phyloP scores from a whole-genome alignment of 2,329 filamentous ascomycete species.

The Sporothrix pseudoabietina region DNA sequence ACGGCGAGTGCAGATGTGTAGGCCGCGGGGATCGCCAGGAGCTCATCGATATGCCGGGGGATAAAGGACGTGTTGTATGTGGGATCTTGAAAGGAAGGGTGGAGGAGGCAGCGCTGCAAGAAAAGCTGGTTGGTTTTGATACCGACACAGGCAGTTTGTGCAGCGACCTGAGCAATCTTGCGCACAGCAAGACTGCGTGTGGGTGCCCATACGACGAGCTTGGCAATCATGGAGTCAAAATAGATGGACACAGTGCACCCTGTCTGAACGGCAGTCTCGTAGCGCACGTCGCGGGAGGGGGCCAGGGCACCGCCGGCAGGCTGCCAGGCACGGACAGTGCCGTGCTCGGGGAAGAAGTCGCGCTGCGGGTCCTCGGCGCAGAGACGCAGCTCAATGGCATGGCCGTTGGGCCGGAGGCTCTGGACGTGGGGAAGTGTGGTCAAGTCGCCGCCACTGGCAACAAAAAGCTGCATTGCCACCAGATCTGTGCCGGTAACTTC shows the following conservation, averaged over 20 bases:
- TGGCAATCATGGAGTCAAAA: slow-evolving; percentile 53
- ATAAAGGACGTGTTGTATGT: slow-evolving; percentile 72
- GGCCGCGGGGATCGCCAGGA: slow-evolving; percentile 49
- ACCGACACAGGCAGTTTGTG: slow-evolving; percentile 46
- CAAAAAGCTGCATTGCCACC: slow-evolving; percentile 93
- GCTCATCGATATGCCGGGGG: slow-evolving; percentile 61
- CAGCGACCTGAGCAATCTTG: slow-evolving; percentile 42
- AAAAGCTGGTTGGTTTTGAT: slow-evolving; percentile 70
- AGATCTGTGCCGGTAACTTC: slow-evolving; percentile 98
- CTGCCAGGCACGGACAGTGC: slow-evolving; percentile 43
- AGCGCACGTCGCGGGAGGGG: slow-evolving; percentile 39
- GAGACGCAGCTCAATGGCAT: slow-evolving; percentile 50
- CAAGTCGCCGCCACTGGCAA: slow-evolving; percentile 77
- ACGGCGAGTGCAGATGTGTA: slow-evolving; percentile 42
- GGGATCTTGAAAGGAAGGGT: slow-evolving; percentile 60
- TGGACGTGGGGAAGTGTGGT: slow-evolving; percentile 32
- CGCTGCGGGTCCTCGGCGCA: slow-evolving; percentile 48
- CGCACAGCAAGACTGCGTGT: slow-evolving; percentile 42
- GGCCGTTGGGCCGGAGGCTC: slow-evolving; percentile 39
- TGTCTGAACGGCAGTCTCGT: slow-evolving; percentile 47
- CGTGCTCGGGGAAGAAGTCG: slow-evolving; percentile 45
- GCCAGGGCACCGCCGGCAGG: slow-evolving; percentile 31
- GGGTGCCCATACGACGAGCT: slow-evolving; percentile 50
- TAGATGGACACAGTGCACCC: slow-evolving; percentile 47
- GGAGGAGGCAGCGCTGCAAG: slow-evolving; percentile 65